Conservation (phyloP, 148 eudicot genomes). For the Heliosperma pusillum region DNA sequence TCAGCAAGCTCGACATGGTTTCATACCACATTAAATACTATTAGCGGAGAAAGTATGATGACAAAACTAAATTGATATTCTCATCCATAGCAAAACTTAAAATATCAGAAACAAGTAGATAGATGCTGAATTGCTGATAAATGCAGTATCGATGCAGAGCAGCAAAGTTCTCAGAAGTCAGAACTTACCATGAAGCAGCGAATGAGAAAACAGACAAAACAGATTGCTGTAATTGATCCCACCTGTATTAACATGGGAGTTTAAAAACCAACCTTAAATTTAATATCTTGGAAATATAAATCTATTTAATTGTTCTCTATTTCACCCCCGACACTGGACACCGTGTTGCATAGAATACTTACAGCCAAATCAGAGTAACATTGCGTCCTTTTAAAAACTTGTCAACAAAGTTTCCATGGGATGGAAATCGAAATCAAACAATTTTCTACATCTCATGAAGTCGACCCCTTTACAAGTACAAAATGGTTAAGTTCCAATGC, state of each 20-base stretch:
- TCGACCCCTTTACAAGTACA: background rate
- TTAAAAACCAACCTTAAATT: slow-evolving; percentile 21
- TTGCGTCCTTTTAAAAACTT: too few relatives aligned
- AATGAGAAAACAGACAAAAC: slow-evolving; percentile 78
- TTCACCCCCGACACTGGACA: too few relatives aligned
- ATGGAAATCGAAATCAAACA: background rate
- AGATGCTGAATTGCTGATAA: background rate
- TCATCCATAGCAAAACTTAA: too few relatives aligned
- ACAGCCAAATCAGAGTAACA: too few relatives aligned
- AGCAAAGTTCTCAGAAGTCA: background rate
- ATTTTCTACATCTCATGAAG: background rate
- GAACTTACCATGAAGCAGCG: slow-evolving; percentile 83
- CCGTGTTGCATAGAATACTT: too few relatives aligned
- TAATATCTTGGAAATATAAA: background rate
- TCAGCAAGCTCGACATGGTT: background rate
- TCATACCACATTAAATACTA: background rate
- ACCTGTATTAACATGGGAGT: slow-evolving; percentile 48
- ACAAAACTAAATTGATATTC: too few relatives aligned
- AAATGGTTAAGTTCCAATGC: background rate
- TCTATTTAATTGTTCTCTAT: background rate
- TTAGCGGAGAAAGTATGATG: too few relatives aligned
- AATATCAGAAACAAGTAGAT: background rate
- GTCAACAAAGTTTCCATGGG: background rate
- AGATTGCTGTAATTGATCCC: slow-evolving; percentile 82
- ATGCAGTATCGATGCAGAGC: background rate